A percentile compares a stretch with the other conserved stretches of the same genome.
Conservation (phyloP, 148 eudicot species). For the Rheum nobile region DNA sequence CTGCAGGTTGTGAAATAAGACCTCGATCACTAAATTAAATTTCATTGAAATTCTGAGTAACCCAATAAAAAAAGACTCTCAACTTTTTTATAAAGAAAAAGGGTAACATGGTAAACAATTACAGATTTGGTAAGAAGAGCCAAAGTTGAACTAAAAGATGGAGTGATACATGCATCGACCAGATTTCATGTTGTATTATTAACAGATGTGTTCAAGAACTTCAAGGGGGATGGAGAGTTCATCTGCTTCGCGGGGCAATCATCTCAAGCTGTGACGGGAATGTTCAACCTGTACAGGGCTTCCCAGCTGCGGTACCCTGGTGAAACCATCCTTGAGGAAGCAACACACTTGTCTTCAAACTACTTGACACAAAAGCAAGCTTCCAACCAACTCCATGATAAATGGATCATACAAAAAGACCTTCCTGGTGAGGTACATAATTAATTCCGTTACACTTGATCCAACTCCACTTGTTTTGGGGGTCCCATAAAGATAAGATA, state of each 20-base stretch:
- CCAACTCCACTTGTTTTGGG: too few species aligned
- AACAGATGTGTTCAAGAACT: conserved; percentile 59
- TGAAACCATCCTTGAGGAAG: conserved; percentile 47
- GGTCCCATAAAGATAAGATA: too few species aligned
- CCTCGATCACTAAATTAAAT: too few species aligned
- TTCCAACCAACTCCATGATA: conserved; percentile 41
- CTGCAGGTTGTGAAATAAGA: conserved; percentile 31
- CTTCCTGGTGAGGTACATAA: conserved; percentile 52
- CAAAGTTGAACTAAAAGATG: too few species aligned
- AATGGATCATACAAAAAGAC: conserved; percentile 63
- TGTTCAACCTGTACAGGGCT: conserved; percentile 58
- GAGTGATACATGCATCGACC: background rate
- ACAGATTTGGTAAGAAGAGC: too few species aligned
- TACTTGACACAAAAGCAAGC: conserved; percentile 42
- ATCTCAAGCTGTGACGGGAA: conserved; percentile 69
- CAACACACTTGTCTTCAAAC: conserved; percentile 37
- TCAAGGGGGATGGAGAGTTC: conserved; percentile 57
- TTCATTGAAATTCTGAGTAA: too few species aligned
- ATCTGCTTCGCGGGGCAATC: conserved; percentile 68
- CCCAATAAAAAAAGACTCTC: too few species aligned
- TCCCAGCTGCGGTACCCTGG: conserved; percentile 53
- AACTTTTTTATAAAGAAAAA: too few species aligned
- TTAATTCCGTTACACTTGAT: too few species aligned
- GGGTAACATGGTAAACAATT: too few species aligned
- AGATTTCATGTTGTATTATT: background rate